Evolutionary conservation across 768 basidiomycete genomes (phyloP).

Genomic region (Boletus insuetus): DNA sequence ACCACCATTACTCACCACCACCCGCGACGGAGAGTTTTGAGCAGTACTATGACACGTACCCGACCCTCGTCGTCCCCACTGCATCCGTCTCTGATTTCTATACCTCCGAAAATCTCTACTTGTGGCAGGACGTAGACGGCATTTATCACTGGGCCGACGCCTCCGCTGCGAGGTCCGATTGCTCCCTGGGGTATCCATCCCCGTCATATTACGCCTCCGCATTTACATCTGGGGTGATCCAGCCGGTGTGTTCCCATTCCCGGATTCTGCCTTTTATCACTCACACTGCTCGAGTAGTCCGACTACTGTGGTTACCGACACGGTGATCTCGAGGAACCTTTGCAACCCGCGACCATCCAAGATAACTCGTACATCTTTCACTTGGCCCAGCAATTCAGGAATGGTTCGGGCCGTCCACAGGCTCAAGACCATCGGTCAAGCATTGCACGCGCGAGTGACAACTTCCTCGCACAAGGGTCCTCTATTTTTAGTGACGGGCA

Average conservation of each 20-base stretch:
- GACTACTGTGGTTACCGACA: conserved; percentile 19
- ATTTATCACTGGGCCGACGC: conserved; percentile 29
- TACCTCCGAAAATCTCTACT: conserved; percentile 26
- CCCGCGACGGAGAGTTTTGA: conserved; percentile 15
- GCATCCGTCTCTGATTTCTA: conserved; percentile 20
- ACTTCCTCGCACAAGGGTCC: conserved; percentile 32
- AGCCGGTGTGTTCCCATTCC: conserved; percentile 15
- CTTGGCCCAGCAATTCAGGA: conserved; percentile 24
- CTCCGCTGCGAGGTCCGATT: conserved; percentile 24
- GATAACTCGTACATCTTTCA: conserved; percentile 21
- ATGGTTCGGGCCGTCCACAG: conserved; percentile 18
- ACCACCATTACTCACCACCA: conserved; percentile 16
- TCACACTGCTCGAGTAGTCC: conserved; percentile 10
- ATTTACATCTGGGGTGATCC: conserved; percentile 13
- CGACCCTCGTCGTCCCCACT: conserved; percentile 16
- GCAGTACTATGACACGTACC: conserved; percentile 22
- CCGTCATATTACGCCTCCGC: conserved; percentile 13
- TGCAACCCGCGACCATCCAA: conserved; percentile 13
- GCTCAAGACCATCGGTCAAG: conserved; percentile 31
- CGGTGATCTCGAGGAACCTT: conserved; percentile 10
- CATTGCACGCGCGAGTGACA: conserved; percentile 33
- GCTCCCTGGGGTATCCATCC: conserved; percentile 17
- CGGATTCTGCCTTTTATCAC: neutral
- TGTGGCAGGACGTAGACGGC: conserved; percentile 29
- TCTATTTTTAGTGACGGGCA: conserved; percentile 28